Conservation (phyloP, 148 eudicot species). For the Camellia sinensis region DNA sequence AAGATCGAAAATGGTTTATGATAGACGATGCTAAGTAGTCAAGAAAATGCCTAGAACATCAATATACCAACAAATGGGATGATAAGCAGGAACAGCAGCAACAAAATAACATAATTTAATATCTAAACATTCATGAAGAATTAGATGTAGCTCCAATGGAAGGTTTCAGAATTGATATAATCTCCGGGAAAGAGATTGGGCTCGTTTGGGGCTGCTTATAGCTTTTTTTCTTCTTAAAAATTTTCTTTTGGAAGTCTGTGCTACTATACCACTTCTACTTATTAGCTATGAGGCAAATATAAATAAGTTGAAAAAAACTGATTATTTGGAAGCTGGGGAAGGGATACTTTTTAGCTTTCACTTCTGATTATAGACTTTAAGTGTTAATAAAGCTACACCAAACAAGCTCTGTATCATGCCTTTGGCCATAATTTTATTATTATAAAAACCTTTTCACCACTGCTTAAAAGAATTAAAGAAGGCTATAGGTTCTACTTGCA, state of each 20-base stretch:
- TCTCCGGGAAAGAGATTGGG: neutral
- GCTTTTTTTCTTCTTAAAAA: no score
- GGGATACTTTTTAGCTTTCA: neutral
- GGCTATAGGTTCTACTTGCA: neutral
- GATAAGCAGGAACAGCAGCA: neutral
- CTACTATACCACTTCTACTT: no score
- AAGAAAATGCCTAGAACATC: neutral
- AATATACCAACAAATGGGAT: neutral
- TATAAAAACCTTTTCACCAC: neutral
- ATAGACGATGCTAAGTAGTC: neutral
- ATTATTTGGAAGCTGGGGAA: no score
- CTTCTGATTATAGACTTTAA: no score
- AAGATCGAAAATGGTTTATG: neutral
- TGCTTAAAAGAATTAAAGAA: neutral
- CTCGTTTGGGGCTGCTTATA: no score
- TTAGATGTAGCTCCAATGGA: neutral
- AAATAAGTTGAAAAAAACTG: no score
- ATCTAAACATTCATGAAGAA: neutral
- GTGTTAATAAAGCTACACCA: no score
- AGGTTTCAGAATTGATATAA: neutral
- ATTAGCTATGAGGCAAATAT: no score
- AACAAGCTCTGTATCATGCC: no score
- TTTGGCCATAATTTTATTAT: no score
- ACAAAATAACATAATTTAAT: neutral
- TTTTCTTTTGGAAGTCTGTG: no score